Evolutionary conservation across 345 rosid species (phyloP).

Genomic region (Populus simonii): DNA sequence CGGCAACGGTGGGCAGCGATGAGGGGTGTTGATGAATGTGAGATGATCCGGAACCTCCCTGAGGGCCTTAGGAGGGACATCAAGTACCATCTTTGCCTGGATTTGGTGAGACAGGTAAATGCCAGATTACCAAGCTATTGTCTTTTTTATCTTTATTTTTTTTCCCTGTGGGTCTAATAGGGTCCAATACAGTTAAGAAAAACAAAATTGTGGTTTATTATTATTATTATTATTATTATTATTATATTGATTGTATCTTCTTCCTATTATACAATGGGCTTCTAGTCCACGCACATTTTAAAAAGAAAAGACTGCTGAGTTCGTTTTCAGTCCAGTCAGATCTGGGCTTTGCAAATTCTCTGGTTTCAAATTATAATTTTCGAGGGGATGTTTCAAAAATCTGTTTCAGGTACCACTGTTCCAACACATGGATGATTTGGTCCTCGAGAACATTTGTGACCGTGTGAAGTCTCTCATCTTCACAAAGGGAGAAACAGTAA

Average conservation of each 20-base stretch:
- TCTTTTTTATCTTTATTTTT: no score
- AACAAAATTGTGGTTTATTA: no score
- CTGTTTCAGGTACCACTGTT: slow-evolving; percentile 74
- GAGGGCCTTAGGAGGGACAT: slow-evolving; percentile 95
- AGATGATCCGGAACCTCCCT: slow-evolving; percentile 82
- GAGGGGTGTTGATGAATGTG: slow-evolving; percentile 90
- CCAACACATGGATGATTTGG: slow-evolving; percentile 95
- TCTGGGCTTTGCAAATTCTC: not conserved
- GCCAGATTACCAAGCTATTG: no score
- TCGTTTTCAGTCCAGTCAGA: not conserved
- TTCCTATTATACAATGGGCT: not conserved
- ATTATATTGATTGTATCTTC: no score
- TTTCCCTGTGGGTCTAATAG: no score
- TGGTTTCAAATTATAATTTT: no score
- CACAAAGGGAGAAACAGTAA: slow-evolving; percentile 92
- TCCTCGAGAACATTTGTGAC: slow-evolving; percentile 88
- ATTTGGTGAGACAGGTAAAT: slow-evolving; percentile 81
- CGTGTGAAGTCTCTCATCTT: slow-evolving; percentile 88
- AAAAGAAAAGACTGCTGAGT: not conserved
- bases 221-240: no score
- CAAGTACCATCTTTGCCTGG: slow-evolving; percentile 91
- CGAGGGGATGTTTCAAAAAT: not conserved
- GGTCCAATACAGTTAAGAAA: no score
- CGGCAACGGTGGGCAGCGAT: slow-evolving; percentile 95
- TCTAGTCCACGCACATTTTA: not conserved